phyloP scores from a whole-genome alignment of 169 alveolate species.

The Cyclospora cayetanensis region DNA sequence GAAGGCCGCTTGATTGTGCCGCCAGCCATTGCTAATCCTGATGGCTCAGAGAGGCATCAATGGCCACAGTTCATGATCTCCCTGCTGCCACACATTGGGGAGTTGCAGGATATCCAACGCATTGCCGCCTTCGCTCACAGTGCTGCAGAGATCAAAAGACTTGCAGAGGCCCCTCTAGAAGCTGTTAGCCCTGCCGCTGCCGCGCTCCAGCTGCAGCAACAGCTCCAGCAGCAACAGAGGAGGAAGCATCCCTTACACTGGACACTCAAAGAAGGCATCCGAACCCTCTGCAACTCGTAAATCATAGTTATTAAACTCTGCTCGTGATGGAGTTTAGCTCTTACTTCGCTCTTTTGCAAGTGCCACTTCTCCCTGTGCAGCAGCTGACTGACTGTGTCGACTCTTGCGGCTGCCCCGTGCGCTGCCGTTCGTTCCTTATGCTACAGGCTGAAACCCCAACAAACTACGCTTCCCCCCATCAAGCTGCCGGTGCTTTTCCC shows the following conservation, averaged over 20 bases:
- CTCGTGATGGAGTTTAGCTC: background rate
- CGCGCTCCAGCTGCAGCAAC: background rate
- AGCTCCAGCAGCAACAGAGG: background rate
- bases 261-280: background rate
- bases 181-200: background rate
- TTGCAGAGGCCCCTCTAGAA: background rate
- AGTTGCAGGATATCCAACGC: background rate
- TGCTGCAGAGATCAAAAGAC: background rate
- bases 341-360: background rate
- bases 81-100: background rate
- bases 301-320: background rate
- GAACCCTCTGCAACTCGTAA: background rate
- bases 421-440: background rate
- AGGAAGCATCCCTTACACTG: background rate
- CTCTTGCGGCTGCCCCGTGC: background rate
- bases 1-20: conserved; percentile 1
- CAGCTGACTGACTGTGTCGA: background rate
- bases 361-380: background rate
- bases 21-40: background rate
- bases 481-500: background rate
- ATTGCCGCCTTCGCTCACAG: background rate
- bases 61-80: background rate
- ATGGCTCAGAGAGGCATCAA: background rate
- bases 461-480: background rate
- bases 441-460: background rate